Evolutionary conservation across 2,329 filamentous ascomycete genomes (phyloP), one percentile per base, ranked within the genome.

Genomic region (Rachicladosporium sp.): DNA sequence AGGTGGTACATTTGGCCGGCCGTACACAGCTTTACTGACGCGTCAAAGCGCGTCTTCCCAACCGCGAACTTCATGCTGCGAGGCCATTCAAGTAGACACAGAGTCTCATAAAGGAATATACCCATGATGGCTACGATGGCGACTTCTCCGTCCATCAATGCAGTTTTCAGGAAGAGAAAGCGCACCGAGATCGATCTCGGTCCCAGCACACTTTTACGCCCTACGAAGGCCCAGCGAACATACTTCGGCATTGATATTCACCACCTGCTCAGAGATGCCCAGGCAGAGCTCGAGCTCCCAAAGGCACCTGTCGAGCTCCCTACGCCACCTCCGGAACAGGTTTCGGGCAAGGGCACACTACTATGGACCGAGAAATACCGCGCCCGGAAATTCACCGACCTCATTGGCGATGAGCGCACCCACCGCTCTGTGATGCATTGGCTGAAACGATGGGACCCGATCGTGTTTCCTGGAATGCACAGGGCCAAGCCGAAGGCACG

Each of bases 311-410:
- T 49, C 2, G 50, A 61, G 6, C 42, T 50, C 8, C 53, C 56
- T n/a, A 50, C 55, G 29, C 35, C 62, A 15, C 59, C 61, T n/a
- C 63, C 66, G 0, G 69, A 72, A 46, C 45, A 32, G 15, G 35
- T 38, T 4, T 40, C 41, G n/a, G 49, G 46, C 7, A 65, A 61
- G 45, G 50, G 46, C 10, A 72, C 76, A 0, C 60, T 85, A 27
- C 67, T 98, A 56, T 98, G 91, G 91, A 94, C 89, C 0, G 91
- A 98, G 57, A 98, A 98, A 58, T 98, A 98, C 57, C 80, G 91
- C 29, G 91, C 91, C 21, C 77, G 78, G 45, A 89, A 79, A 51
- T 98, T 96, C 53, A 83, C 88, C 50, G 91, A 98, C 50, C 70
- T 98, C 0, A 85, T 93, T 35, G 93, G 93, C 21, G 91, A 98